Evolutionary conservation across 495 filamentous ascomycete species (phyloP).

Genomic region (Paragyromitra xinjiangensis): DNA sequence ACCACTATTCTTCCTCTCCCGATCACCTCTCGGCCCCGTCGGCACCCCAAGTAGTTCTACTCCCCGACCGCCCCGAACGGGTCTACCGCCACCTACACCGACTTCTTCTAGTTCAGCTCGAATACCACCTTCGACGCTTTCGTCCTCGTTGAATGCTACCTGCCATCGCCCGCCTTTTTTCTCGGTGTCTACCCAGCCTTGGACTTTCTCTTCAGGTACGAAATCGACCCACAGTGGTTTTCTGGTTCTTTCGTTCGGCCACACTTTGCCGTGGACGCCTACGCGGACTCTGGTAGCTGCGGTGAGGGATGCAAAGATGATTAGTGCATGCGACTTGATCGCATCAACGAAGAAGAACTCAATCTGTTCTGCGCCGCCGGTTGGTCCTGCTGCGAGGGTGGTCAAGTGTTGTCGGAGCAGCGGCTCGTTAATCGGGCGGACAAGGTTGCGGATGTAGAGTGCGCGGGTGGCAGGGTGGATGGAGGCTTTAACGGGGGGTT

Average conservation of each 20-base stretch:
- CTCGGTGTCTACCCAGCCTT: constrained; percentile 79
- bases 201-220: constrained; percentile 76
- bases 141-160: constrained; percentile 71
- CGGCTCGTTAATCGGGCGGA: constrained; percentile 79
- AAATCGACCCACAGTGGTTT: constrained; percentile 92
- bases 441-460: constrained; percentile 90
- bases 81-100: constrained; percentile 37
- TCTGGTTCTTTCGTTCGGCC: constrained; percentile 86
- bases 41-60: constrained; percentile 44
- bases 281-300: constrained; percentile 82
- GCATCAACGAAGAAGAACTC: constrained; percentile 78
- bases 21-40: constrained; percentile 50
- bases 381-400: constrained; percentile 70
- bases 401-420: constrained; percentile 73
- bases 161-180: constrained; percentile 70
- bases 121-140: constrained; percentile 63
- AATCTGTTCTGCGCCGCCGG: constrained; percentile 61
- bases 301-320: constrained; percentile 70
- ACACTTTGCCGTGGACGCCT: constrained; percentile 77
- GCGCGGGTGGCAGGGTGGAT: constrained; percentile 83
- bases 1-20: constrained; percentile 32
- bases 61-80: not conserved
- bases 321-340: constrained; percentile 89
- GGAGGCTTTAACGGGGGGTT: constrained; percentile 64
- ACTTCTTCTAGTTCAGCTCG: constrained; percentile 67